Base-by-base conservation (phyloP, 208 protist genomes). In the Trypanosoma rangeli region DNA sequence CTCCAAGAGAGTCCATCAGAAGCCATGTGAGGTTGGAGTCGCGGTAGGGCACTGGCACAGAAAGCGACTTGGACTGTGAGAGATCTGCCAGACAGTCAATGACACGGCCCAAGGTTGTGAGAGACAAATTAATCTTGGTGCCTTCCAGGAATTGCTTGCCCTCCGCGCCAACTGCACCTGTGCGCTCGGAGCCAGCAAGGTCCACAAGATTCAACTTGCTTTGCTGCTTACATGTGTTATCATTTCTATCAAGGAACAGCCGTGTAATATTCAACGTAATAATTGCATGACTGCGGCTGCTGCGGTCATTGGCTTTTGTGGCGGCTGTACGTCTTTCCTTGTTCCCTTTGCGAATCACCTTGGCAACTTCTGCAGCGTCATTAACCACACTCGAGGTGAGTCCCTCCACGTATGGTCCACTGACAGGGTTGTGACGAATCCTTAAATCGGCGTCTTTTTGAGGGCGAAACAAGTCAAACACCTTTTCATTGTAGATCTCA, bases 401-500 rank as follows among this genome's bases (percentile, higher is more conserved):
- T 2, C 85, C 85, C 26, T 96, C 93, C 16, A 96, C 84, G 35
- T 79, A 95, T 10, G 90, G 82, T n/a, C 91, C 93, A 37, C 64
- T 62, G 52, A 57, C 74, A 20, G 87, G 78, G 29, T 86, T 72
- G 55, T 96, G 79, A 29, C 93, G 86, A 3, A 96, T 85, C 55
- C 79, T 81, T 42, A 95, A 74, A 48, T 95, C 86, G 8, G 70
- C 64, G 52, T 83, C 75, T 31, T 70, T 68, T 35, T 71, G 64
- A 31, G 73, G 65, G 4, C 61, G 55, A 56, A 13, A n/a, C 54
- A 97, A 82, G 64, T 97, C 94, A 55, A 82, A 88, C 16, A 96
- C 88, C 66, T 94, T 92, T 78, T 97, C 94, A 68, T 97, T 96
- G 84, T 97, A 97, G 49, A 97, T 95, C 70, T 97, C 94, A 70